These are phyloP conservation scores for Poa pratensis DNA, from an alignment of 176 grass and related monocot species.

Conservation along the genomic window DNA sequence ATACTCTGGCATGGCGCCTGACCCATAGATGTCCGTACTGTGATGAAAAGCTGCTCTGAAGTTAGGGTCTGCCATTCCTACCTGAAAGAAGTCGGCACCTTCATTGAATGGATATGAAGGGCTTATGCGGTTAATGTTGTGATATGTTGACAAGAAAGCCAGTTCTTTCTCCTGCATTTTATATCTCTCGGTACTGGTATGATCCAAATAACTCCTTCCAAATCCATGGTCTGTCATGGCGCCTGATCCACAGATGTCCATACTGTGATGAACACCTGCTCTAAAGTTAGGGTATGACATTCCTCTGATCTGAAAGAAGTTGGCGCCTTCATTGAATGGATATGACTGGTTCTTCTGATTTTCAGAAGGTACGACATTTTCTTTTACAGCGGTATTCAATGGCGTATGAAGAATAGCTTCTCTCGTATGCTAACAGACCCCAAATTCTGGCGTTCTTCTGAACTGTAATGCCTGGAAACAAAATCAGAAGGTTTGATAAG, in stretches of 20 bases:
- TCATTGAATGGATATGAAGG: constrained; percentile 2
- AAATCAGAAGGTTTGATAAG: constrained; percentile 11
- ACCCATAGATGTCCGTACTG: not conserved
- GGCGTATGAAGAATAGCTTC: constrained; percentile 25
- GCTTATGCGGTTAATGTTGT: constrained; percentile 9
- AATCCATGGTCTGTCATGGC: not conserved
- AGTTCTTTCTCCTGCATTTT: constrained; percentile 21
- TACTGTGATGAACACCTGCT: constrained; percentile 5
- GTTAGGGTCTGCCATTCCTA: constrained; percentile 7
- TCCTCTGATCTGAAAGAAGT: constrained; percentile 38
- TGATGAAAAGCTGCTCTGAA: constrained; percentile 13
- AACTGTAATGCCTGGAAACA: constrained; percentile 9
- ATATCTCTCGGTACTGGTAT: constrained; percentile 23
- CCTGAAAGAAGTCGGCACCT: constrained; percentile 12
- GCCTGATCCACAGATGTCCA: not conserved
- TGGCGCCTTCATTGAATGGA: constrained; percentile 44
- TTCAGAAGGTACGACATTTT: constrained; percentile 16
- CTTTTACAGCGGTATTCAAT: constrained; percentile 39
- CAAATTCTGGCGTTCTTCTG: constrained; percentile 24
- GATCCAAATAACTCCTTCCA: constrained; percentile 13
- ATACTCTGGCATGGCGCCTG: not conserved
- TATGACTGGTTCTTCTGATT: constrained; percentile 25
- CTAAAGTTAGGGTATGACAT: not conserved
- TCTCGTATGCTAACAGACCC: constrained; percentile 4
- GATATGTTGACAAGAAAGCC: constrained; percentile 20